A percentile compares a stretch with the other conserved stretches of the same genome.
phyloP scores from a whole-genome alignment of 805 yeast species.

The Teunomyces tritomae region DNA sequence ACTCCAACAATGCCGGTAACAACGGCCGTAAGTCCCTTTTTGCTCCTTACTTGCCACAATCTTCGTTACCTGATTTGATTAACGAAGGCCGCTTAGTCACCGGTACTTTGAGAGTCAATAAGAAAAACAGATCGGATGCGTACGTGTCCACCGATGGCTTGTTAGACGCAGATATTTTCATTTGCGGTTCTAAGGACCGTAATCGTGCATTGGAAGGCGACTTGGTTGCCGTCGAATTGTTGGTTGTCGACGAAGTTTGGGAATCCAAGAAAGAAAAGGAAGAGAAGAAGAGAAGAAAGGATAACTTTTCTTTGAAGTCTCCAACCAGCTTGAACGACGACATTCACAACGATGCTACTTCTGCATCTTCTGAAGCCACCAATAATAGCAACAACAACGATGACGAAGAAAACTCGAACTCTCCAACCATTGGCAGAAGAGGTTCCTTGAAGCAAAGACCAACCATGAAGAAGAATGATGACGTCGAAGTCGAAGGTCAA shows the following conservation, averaged over 20 bases:
- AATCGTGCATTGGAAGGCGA: slow-evolving; percentile 97
- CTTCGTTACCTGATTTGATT: slow-evolving; percentile 83
- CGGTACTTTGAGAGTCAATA: slow-evolving; percentile 90
- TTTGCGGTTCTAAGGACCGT: slow-evolving; percentile 97
- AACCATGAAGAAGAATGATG: slow-evolving; percentile 95
- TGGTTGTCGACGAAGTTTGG: slow-evolving; percentile 98
- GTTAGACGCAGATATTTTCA: slow-evolving; percentile 93
- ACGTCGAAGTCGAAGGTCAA: slow-evolving; percentile 98
- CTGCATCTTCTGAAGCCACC: slow-evolving; percentile 38
- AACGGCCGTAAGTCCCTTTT: slow-evolving; percentile 74
- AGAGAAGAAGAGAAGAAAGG: slow-evolving; percentile 91
- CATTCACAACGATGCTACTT: slow-evolving; percentile 78
- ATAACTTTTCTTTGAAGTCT: slow-evolving; percentile 40
- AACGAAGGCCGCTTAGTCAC: slow-evolving; percentile 89
- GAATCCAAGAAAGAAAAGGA: slow-evolving; percentile 93
- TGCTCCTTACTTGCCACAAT: slow-evolving; percentile 95
- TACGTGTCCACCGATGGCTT: slow-evolving; percentile 97
- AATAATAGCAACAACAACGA: slow-evolving; percentile 21
- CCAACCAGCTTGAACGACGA: slow-evolving; percentile 55
- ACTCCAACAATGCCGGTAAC: slow-evolving; percentile 12
- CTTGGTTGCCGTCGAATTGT: slow-evolving; percentile 89
- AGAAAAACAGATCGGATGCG: slow-evolving; percentile 95
- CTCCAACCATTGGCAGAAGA: slow-evolving; percentile 54
- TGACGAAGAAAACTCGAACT: slow-evolving; percentile 28
- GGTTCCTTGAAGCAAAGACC: slow-evolving; percentile 95